phyloP scores from a whole-genome alignment of 352 stramenopile species.

The Phytophthora brassicae region DNA sequence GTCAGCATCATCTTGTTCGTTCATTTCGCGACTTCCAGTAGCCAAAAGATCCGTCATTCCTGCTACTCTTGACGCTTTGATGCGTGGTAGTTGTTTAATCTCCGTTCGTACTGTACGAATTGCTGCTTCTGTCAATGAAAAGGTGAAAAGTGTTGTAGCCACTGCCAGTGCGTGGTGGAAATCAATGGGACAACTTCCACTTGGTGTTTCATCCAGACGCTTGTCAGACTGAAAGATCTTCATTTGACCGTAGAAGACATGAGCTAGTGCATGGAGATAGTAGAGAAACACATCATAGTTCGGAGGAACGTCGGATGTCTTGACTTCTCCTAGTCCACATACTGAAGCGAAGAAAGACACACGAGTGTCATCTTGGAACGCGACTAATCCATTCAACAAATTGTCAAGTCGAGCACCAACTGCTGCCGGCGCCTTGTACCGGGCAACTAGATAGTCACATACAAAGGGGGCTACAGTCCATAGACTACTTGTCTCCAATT shows the following conservation, averaged over 20 bases:
- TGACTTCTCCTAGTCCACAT: constrained; percentile 41
- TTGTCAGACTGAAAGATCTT: constrained; percentile 67
- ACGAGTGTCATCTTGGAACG: constrained; percentile 50
- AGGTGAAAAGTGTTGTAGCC: constrained; percentile 46
- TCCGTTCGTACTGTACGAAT: constrained; percentile 39
- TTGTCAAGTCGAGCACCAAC: constrained; percentile 58
- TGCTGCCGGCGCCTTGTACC: constrained; percentile 50
- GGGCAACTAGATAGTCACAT: constrained; percentile 65
- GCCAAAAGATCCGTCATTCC: constrained; percentile 2
- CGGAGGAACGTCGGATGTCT: constrained; percentile 12
- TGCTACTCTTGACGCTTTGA: not conserved
- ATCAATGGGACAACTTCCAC: constrained; percentile 52
- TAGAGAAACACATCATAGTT: constrained; percentile 72
- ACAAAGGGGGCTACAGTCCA: constrained; percentile 65
- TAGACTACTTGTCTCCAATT: constrained; percentile 54
- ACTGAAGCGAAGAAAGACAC: constrained; percentile 61
- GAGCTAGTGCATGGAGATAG: constrained; percentile 60
- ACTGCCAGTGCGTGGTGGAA: constrained; percentile 32
- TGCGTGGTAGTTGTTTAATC: constrained; percentile 33
- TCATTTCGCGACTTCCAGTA: constrained; percentile 3
- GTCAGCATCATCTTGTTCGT: constrained; percentile 1
- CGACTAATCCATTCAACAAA: constrained; percentile 45
- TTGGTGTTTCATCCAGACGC: constrained; percentile 54
- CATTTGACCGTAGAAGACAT: constrained; percentile 71
- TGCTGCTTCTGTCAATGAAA: constrained; percentile 40